Evolutionary conservation across 768 basidiomycete species (phyloP), one percentile per base, ranked within the genome.

Genomic region (Mycena maculata): DNA sequence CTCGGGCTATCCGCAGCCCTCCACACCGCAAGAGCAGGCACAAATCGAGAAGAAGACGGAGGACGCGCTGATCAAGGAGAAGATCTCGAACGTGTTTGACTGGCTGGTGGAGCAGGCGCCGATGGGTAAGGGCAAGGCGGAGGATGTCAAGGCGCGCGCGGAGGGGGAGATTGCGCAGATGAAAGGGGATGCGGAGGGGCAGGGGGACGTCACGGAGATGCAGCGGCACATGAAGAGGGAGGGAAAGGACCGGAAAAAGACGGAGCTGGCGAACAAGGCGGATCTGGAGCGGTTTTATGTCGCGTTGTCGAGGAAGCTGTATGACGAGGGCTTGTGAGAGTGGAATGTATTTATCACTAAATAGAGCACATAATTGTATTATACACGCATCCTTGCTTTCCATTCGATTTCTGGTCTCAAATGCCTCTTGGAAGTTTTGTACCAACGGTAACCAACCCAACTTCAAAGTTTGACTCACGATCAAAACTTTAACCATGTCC

Each of bases 271-370:
- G 57, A 85, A 85, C 62, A 92, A 92, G 79, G 86, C 87, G 72
- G 93, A 95, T 75, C 78, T 98, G 74, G 95, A 96, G 76, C 82
- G 90, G 72, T 94, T 99, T 78, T 97, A 97, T 77, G 85, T 98
- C 36, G 93, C 96, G 8, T 77, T 99, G 48, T 88, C 92, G 69
- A 87, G 92, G 78, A 97, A 94, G 80, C 78, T 99, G 80, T 95
- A 96, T 71, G 93, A 98, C 63, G 95, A 98, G 75, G 97, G 97
- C 13, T 78, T 96, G 74, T 98, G 80, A 83, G 53, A 16, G 44
- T n/a, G 25, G 28, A 7, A 18, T 18, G 20, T 36, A 52, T 58
- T 31, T 52, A 58, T 36, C 28, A 60, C 41, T 13, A 23, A 56
- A 10, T 44, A 57, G 50, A 55, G 55, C 56, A 50, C 25, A 56